phyloP scores from a whole-genome alignment of 1,284 basidiomycete species.

The Butyriboletus appendiculatus region DNA sequence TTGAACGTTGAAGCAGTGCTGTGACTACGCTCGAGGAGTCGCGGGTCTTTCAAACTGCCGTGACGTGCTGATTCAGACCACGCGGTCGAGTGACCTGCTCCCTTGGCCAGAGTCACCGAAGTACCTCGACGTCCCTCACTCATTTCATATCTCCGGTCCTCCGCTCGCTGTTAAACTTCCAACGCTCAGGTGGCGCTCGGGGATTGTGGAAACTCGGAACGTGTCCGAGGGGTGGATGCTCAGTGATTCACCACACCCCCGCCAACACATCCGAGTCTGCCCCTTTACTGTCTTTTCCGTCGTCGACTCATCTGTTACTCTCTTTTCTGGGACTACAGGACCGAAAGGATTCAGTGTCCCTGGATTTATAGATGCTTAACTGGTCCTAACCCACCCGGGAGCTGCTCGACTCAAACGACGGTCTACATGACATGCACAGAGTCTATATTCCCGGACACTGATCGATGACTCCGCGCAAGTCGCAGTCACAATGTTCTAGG shows the following conservation, averaged over 20 bases:
- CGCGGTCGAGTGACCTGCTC: neutral
- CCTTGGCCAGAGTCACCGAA: neutral
- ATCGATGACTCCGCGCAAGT: constrained; percentile 1
- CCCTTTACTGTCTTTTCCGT: neutral
- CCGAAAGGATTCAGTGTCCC: neutral
- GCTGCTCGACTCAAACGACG: neutral
- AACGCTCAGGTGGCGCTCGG: neutral
- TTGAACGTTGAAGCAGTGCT: neutral
- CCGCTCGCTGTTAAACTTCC: neutral
- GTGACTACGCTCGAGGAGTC: neutral
- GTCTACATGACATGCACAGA: neutral
- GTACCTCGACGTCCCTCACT: neutral
- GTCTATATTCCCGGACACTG: neutral
- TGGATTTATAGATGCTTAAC: neutral
- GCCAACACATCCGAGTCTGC: neutral
- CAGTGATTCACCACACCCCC: neutral
- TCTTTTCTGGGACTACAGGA: neutral
- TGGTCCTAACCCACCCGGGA: no score
- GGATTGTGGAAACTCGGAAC: neutral
- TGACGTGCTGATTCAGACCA: neutral
- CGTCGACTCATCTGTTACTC: neutral
- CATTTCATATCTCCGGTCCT: neutral
- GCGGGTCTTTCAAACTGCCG: neutral
- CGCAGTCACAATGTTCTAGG: no score
- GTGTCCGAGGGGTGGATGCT: no score